Conservation (phyloP, 1,139 yeast species). For the Candida tetrigidarum region DNA sequence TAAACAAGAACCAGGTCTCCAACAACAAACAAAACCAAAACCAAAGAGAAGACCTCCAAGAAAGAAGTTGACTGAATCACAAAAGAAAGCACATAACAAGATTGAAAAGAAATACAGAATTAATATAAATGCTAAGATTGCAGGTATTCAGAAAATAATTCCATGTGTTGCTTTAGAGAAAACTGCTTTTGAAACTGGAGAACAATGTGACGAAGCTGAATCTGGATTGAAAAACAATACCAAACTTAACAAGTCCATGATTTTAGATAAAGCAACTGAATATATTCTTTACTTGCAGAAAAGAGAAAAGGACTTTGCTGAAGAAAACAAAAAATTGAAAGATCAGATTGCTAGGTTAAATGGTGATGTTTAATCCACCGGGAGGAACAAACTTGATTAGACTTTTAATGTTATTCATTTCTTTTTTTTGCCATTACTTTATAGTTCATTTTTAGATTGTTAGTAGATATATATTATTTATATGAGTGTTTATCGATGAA, state of each 20-base stretch:
- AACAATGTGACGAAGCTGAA: constrained; percentile 18
- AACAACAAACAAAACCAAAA: constrained; percentile 9
- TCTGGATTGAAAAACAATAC: constrained; percentile 19
- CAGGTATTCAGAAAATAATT: constrained; percentile 63
- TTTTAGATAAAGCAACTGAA: constrained; percentile 67
- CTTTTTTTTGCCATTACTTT: neutral
- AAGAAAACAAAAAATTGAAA: constrained; percentile 18
- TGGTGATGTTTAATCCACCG: constrained; percentile 13
- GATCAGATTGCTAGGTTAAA: constrained; percentile 15
- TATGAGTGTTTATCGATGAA: neutral
- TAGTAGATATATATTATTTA: too few relatives aligned
- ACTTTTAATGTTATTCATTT: constrained; percentile 2
- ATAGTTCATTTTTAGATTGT: neutral
- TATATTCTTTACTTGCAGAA: constrained; percentile 46
- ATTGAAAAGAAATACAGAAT: constrained; percentile 74
- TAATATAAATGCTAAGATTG: constrained; percentile 73
- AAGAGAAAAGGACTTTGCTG: constrained; percentile 17
- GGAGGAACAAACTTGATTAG: too few relatives aligned
- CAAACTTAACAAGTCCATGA: constrained; percentile 64
- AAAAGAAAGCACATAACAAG: constrained; percentile 73
- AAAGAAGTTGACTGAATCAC: constrained; percentile 61
- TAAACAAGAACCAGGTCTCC: constrained; percentile 2
- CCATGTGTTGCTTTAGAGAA: constrained; percentile 66
- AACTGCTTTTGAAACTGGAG: constrained; percentile 59
- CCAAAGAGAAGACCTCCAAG: constrained; percentile 51